Conservation (phyloP, 768 basidiomycete species). For the Pulveroboletus sp. region DNA sequence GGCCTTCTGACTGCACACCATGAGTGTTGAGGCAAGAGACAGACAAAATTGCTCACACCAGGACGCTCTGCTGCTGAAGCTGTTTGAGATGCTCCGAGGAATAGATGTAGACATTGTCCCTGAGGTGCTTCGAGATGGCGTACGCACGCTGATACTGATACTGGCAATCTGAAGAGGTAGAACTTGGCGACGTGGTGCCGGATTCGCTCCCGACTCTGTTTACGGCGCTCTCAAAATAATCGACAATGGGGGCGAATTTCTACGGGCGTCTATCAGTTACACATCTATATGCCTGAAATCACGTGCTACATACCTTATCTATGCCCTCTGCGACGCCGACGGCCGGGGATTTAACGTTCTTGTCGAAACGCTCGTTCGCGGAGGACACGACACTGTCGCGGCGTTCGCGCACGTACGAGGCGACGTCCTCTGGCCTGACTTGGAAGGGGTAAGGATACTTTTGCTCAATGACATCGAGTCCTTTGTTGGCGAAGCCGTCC, state of each 20-base stretch:
- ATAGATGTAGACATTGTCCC: conserved; percentile 60
- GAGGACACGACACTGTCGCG: conserved; percentile 51
- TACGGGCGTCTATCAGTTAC: conserved; percentile 26
- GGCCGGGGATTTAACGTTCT: conserved; percentile 62
- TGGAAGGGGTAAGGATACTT: conserved; percentile 77
- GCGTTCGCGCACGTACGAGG: conserved; percentile 53
- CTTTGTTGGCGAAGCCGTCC: conserved; percentile 70
- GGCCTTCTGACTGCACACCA: conserved; percentile 56
- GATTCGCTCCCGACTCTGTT: conserved; percentile 46
- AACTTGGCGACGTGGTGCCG: conserved; percentile 43
- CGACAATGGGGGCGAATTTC: conserved; percentile 73
- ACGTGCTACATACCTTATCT: conserved; percentile 57
- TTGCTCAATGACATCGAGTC: conserved; percentile 68
- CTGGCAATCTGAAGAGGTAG: conserved; percentile 52
- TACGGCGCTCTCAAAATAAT: conserved; percentile 64
- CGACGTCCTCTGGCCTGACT: conserved; percentile 69
- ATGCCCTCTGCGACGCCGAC: conserved; percentile 61
- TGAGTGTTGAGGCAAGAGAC: conserved; percentile 6
- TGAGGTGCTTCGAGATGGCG: conserved; percentile 60
- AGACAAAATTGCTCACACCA: conserved; percentile 49
- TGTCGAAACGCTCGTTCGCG: conserved; percentile 65
- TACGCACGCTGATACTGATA: conserved; percentile 79
- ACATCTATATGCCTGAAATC: conserved; percentile 10
- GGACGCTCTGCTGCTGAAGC: conserved; percentile 59
- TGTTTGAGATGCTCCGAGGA: conserved; percentile 72